These are phyloP conservation scores for Euphrasia arctica DNA, from an alignment of 305 asterid genomes.

Conservation along the genomic window DNA sequence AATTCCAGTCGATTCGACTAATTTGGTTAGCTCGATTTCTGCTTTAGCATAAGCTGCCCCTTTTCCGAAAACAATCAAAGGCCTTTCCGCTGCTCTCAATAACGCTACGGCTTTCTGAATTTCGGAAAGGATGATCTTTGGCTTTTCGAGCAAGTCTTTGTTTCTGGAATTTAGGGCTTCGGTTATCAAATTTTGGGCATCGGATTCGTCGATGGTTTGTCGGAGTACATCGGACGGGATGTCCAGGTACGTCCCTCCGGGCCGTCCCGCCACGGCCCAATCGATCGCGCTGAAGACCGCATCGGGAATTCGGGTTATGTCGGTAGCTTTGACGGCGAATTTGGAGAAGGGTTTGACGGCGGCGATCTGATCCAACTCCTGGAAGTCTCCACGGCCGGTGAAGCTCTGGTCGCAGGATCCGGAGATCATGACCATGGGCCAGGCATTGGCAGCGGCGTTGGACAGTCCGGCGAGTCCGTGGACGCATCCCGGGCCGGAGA, in stretches of 20 bases:
- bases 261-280: constrained; percentile 54
- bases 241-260: constrained; percentile 83
- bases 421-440: constrained; percentile 89
- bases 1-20: constrained; percentile 69
- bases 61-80: constrained; percentile 82
- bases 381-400: constrained; percentile 76
- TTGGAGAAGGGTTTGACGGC: constrained; percentile 76
- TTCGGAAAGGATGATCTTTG: constrained; percentile 32
- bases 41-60: constrained; percentile 81
- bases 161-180: constrained; percentile 45
- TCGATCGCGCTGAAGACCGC: constrained; percentile 62
- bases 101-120: constrained; percentile 60
- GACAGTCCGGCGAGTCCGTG: constrained; percentile 90
- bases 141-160: constrained; percentile 36
- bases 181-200: constrained; percentile 53
- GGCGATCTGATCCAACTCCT: constrained; percentile 80
- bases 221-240: constrained; percentile 76
- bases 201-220: constrained; percentile 47
- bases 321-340: constrained; percentile 63
- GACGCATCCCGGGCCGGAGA: constrained; percentile 91
- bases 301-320: constrained; percentile 47
- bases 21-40: constrained; percentile 48
- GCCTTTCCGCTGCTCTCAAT: constrained; percentile 68
- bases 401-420: constrained; percentile 77
- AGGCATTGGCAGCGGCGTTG: constrained; percentile 65